Evolutionary conservation across 768 basidiomycete species (phyloP).

Genomic region (Pleurotus salmoneostramineus): DNA sequence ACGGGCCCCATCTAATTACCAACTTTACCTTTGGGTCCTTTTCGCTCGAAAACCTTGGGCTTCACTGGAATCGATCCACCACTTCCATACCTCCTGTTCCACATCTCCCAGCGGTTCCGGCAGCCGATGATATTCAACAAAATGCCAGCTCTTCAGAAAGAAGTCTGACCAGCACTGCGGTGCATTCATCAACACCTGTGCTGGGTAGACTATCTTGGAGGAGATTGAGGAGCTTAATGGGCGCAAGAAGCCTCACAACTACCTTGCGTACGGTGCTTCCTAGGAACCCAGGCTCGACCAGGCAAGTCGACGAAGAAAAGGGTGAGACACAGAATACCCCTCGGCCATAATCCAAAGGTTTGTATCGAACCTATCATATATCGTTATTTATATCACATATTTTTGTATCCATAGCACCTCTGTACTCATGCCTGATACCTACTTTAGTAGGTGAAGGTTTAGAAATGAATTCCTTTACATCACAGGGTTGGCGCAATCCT

Average conservation of each 20-base stretch:
- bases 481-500: too few species aligned
- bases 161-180: not conserved
- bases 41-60: slow-evolving; percentile 2
- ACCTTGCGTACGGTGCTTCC: not conserved
- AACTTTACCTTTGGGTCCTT: slow-evolving; percentile 1
- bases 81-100: not conserved
- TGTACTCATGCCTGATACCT: too few species aligned
- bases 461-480: too few species aligned
- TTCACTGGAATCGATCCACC: not conserved
- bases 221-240: too few species aligned
- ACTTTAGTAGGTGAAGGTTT: too few species aligned
- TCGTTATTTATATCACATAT: not conserved
- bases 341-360: too few species aligned
- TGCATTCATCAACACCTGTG: not conserved
- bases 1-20: not conserved
- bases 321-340: not conserved
- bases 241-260: too few species aligned
- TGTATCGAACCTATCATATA: too few species aligned
- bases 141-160: not conserved
- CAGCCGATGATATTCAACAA: not conserved
- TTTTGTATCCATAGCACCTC: too few species aligned
- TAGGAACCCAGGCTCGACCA: not conserved
- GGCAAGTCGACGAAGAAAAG: not conserved
- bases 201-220: too few species aligned
- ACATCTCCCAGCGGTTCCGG: not conserved